These are phyloP conservation scores for Chrysochromulina parva DNA, from an alignment of 78 protist genomes.

Conservation along the genomic window DNA sequence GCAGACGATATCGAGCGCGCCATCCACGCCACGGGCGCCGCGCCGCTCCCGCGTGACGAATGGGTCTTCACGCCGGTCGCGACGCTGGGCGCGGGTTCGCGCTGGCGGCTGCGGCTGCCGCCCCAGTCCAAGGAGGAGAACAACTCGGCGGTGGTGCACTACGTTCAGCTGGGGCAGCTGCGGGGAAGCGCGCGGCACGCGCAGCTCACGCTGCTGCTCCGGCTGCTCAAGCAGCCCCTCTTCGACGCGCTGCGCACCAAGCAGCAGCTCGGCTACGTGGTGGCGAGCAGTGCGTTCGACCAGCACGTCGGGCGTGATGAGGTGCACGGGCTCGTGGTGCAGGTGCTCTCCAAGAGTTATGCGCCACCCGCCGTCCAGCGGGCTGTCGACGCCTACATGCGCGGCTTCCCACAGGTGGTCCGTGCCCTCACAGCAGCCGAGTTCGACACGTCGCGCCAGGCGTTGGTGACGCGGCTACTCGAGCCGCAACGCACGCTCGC, in stretches of 20 bases:
- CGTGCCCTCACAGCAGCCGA: background rate
- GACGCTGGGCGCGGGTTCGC: background rate
- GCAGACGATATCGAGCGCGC: too few species aligned
- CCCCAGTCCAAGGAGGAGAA: background rate
- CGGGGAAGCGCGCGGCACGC: background rate
- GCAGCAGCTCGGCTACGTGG: background rate
- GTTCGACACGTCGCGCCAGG: background rate
- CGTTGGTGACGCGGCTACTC: background rate
- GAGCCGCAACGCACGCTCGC: background rate
- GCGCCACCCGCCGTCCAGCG: background rate
- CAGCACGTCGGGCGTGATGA: background rate
- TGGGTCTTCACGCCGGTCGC: background rate
- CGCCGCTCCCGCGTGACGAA: background rate
- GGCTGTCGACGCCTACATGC: background rate
- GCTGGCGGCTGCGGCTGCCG: background rate
- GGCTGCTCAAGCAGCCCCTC: background rate
- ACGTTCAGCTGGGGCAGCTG: background rate
- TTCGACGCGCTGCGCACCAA: background rate
- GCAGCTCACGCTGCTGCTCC: background rate
- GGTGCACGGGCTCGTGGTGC: background rate
- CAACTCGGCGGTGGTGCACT: background rate
- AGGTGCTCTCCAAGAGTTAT: background rate
- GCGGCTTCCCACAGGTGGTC: background rate
- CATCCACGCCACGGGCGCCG: too few species aligned
- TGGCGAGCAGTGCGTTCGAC: too few species aligned